Base-by-base conservation (phyloP, 2,329 filamentous ascomycete species). In the Ophiostoma novo-ulmi region DNA sequence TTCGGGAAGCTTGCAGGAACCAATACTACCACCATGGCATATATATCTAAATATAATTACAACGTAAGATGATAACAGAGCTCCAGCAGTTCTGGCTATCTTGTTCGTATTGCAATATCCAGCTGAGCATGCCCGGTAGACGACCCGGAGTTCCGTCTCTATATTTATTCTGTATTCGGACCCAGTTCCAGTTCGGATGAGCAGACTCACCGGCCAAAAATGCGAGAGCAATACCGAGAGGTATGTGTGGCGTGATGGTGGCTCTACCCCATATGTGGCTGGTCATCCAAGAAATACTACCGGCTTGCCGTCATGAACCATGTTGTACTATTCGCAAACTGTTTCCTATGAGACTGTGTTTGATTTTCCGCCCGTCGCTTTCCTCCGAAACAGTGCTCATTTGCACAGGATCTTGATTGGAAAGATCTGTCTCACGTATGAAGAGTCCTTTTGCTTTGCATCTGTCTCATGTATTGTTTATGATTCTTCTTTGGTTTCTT, bases 321-420 rank as follows among this genome's bases (percentile, higher is more conserved):
- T 58, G 52, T 8, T 4, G 22, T 58, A 58, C 52, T 26, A 58
- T 13, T 58, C n/a, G 52, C 52, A 26, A 58, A 58, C 52, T 48
- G 17, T 20, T 48, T n/a, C 38, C 2, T 17, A 26, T 26, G n/a
- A 26, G n/a, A 58, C 52, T 17, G 17, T 58, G n/a, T 58, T 6
- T 64, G 31, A 48, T 38, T n/a, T 14, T 64, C 35, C n/a, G 31
- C 38, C 31, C 38, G 26, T 64, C 61, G 31, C 61, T n/a, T 38
- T 64, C 26, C 61, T 20, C 35, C 61, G 31, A 36, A 31, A 64
- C 31, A 64, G 31, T 36, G 2, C 31, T 64, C 22, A 58, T 31
- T 64, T 64, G 61, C 61, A 36, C 61, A 38, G 61, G 61, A 64
- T 64, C 61, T 38, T 13, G 61, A 64, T 36, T 3, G 14, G 17